Percentiles rank a stretch among this genome's conserved stretches.
Conservation (phyloP, 495 filamentous ascomycete species). For the Chaetomium cochliodes region DNA sequence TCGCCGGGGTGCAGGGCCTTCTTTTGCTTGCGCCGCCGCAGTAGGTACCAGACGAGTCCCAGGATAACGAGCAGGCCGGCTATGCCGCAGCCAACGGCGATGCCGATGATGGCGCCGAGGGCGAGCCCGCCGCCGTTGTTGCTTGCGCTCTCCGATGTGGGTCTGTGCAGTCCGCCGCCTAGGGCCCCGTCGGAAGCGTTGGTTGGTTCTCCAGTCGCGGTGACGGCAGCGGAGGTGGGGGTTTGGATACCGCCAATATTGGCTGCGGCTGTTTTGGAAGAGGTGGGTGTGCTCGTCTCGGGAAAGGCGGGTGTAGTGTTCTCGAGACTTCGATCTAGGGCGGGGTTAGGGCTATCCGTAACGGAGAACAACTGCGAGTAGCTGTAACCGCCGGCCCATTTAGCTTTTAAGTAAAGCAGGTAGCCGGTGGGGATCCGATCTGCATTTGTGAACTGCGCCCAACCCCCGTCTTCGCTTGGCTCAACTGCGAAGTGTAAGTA, state of each 20-base stretch:
- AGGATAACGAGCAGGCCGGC: conserved; percentile 38
- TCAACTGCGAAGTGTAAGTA: background rate
- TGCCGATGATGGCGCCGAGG: conserved; percentile 43
- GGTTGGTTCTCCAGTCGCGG: background rate
- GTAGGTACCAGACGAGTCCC: conserved; percentile 37
- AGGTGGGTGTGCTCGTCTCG: background rate
- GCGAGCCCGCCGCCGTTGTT: conserved; percentile 28
- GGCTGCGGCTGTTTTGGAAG: background rate
- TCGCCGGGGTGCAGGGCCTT: conserved; percentile 16
- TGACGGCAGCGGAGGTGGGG: background rate
- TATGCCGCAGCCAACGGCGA: conserved; percentile 42
- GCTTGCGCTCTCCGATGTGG: background rate
- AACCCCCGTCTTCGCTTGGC: background rate
- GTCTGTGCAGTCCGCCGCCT: background rate
- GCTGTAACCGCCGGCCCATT: conserved; percentile 19
- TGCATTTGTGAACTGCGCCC: background rate
- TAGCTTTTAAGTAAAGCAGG: conserved; percentile 26
- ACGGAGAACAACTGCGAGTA: background rate
- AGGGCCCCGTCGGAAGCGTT: background rate
- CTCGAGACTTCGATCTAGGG: background rate
- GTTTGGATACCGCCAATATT: background rate
- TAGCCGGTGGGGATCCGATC: background rate
- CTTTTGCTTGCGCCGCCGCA: conserved; percentile 34
- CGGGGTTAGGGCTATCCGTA: background rate
- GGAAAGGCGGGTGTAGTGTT: background rate